Percentiles rank a stretch among this genome's conserved stretches.
These are phyloP conservation scores for Datura wrightii DNA, from an alignment of 257 asterid species.

Conservation along the genomic window DNA sequence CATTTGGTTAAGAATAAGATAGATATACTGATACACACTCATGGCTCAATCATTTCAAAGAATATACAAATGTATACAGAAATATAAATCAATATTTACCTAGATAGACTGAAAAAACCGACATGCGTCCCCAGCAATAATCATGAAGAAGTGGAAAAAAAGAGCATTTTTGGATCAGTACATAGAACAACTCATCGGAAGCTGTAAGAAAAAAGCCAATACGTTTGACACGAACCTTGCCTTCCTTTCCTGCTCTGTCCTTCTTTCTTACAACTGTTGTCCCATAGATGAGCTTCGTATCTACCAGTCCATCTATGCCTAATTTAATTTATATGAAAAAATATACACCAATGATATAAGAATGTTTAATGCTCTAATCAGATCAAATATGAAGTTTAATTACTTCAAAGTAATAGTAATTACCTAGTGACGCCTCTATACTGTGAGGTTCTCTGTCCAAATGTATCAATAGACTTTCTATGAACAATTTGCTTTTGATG, in stretches of 20 bases:
- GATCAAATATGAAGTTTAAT: neutral
- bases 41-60: slow-evolving; percentile 22
- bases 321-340: neutral
- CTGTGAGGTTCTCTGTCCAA: slow-evolving; percentile 95
- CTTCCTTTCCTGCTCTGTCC: slow-evolving; percentile 99
- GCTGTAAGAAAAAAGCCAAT: neutral
- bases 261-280: slow-evolving; percentile 97
- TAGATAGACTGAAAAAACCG: slow-evolving; percentile 68
- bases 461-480: slow-evolving; percentile 90
- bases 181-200: neutral
- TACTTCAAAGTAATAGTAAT: neutral
- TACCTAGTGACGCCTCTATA: slow-evolving; percentile 98
- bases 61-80: neutral
- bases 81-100: slow-evolving; percentile 50
- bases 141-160: slow-evolving; percentile 18
- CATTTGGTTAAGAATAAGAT: neutral
- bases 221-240: slow-evolving; percentile 63
- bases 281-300: slow-evolving; percentile 99
- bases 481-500: slow-evolving; percentile 74
- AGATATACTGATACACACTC: slow-evolving; percentile 14
- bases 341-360: neutral
- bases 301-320: slow-evolving; percentile 99
- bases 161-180: slow-evolving; percentile 32
- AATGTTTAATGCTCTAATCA: neutral
- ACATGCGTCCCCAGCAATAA: slow-evolving; percentile 40